Evolutionary conservation across 495 filamentous ascomycete genomes (phyloP), one percentile per base, ranked within the genome.

Genomic region (Lichina pygmaea): DNA sequence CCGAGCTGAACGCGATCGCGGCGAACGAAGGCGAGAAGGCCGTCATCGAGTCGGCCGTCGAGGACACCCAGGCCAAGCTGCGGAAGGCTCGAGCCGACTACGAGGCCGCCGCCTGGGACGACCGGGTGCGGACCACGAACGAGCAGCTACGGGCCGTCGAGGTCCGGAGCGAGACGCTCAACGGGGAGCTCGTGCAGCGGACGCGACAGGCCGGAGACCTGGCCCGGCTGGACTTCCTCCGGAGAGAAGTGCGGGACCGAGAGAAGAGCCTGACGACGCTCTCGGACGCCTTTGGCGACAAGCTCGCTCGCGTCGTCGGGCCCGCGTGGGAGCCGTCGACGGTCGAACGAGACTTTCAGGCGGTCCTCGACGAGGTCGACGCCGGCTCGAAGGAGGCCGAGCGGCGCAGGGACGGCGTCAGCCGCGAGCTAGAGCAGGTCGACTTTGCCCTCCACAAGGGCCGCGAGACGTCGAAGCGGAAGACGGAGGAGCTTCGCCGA

Each of bases 21-120:
- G 66, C 84, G 39, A 86, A 93, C 51, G 86, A 93, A 60, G 86
- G 83, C 10, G 67, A 71, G 30, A 77, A 80, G 54, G 75, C 77
- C 33, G 63, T 77, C 5, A 65, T 92, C 10, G 75, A 85, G 47
- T 70, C 75, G 5, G 75, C 76, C 38, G 64, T 78, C 36, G 69
- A 75, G 44, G 82, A 92, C 31, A 64, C 77, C 6, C 71, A 75
- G 49, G 60, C 66, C 5, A 67, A 60, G 41, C 66, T 93, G 7
- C 61, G 64, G 43, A 65, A 68, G 47, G 66, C 71, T 3, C 81
- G 73, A 51, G 62, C 67, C 6, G 67, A 78, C 8, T 66, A 70
- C 32, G 66, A 71, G 44, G 56, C 52, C 24, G 69, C 70, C 3
- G 66, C 72, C 8, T 81, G 76, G 62, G 86, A 93, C 48, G 56